Conservation (phyloP, 768 basidiomycete genomes). For the Tephrocybe rancida region DNA sequence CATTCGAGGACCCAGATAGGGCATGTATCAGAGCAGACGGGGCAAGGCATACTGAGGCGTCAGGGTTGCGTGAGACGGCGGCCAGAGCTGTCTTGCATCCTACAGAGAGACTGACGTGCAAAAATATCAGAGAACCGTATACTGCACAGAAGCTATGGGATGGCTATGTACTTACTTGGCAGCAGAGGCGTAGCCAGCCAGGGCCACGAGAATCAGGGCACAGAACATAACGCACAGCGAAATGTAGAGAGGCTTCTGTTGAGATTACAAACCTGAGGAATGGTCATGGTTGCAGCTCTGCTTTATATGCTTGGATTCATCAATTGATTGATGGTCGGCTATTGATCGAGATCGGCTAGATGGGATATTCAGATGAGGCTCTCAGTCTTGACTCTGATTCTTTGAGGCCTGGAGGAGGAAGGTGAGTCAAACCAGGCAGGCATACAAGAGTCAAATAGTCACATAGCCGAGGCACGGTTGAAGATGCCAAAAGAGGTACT, state of each 20-base stretch:
- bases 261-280: slow-evolving; percentile 4
- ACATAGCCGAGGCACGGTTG: too few species aligned
- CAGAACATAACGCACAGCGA: slow-evolving; percentile 11
- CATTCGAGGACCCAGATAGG: slow-evolving; percentile 4
- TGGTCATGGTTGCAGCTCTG: too few species aligned
- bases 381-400: too few species aligned
- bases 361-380: too few species aligned
- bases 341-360: too few species aligned
- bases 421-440: too few species aligned
- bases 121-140: not conserved
- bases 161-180: slow-evolving; percentile 10
- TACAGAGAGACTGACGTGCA: slow-evolving; percentile 5
- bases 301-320: too few species aligned
- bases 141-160: not conserved
- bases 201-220: slow-evolving; percentile 14
- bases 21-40: slow-evolving; percentile 4
- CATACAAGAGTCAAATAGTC: too few species aligned
- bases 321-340: too few species aligned
- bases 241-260: not conserved
- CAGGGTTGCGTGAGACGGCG: slow-evolving; percentile 8
- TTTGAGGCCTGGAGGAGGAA: too few species aligned
- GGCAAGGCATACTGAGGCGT: slow-evolving; percentile 12
- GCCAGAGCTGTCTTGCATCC: slow-evolving; percentile 10
- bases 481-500: too few species aligned
- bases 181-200: slow-evolving; percentile 14